Evolutionary conservation across 768 basidiomycete genomes (phyloP), one percentile per base, ranked within the genome.

Genomic region (Auricularia sp.): DNA sequence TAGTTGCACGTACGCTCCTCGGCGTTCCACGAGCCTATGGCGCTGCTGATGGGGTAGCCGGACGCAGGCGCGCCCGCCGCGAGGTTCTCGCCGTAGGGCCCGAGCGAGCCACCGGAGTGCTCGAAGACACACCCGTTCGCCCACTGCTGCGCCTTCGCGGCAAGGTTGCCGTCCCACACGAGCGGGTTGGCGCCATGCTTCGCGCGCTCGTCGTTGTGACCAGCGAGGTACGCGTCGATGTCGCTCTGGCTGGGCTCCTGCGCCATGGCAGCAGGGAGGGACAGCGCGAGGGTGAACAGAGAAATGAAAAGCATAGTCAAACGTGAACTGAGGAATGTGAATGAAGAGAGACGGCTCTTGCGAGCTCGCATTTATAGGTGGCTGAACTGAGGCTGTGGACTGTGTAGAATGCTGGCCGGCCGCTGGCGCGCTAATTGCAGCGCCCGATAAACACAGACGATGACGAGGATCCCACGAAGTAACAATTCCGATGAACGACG

Each of bases 51-150:
- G 8, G 39, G 39, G 39, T 42, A 42, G 61, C 71, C 75, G 71
- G 80, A 87, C 34, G 68, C 70, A 16, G 84, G 86, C n/a, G 86
- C 85, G 11, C 88, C 88, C 63, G 87, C 88, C 64, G 88, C 86
- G 67, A 90, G 74, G 70, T 92, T 90, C 75, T 90, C 88, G 71
- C 88, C 89, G 67, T 79, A 83, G 3, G 79, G 77, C 3, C 88
- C 88, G 37, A 89, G 80, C 35, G 77, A 73, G 35, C 88, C 88
- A 24, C 82, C 82, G 13, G 87, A 88, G 71, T 94, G 92, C 67
- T 84, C 35, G 73, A 87, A 90, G 2, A 79, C 71, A 71, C 92
- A 94, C 13, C 75, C 74, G 68, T 85, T 79, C 3, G 89, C 88
- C 86, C 88, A 90, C 64, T 80, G 71, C 70, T 86, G 83, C 6